Evolutionary conservation across 805 yeast species (phyloP).

Genomic region (Zygosaccharomyces rouxii): DNA sequence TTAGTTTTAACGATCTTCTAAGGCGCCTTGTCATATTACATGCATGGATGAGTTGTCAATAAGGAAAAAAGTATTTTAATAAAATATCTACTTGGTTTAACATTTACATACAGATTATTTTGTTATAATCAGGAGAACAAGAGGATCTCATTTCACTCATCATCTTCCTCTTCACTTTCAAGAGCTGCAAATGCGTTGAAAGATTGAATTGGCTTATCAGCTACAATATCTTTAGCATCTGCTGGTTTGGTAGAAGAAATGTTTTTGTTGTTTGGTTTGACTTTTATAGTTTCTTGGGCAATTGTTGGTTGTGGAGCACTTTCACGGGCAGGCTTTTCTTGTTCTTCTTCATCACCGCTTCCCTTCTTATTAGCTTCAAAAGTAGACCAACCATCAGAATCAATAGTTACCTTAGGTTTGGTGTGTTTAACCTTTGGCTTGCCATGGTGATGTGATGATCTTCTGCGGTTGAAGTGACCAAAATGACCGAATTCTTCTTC

Average conservation of each 20-base stretch:
- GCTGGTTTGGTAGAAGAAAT: constrained; percentile 70
- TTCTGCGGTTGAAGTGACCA: constrained; percentile 52
- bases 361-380: constrained; percentile 42
- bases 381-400: constrained; percentile 83
- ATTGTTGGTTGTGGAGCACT: constrained; percentile 26
- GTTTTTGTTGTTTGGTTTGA: constrained; percentile 68
- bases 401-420: constrained; percentile 48
- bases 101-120: constrained; percentile 2
- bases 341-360: constrained; percentile 39
- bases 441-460: constrained; percentile 50
- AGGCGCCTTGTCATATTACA: constrained; percentile 1
- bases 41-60: not conserved
- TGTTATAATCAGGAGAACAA: not conserved
- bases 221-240: constrained; percentile 65
- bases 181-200: constrained; percentile 84
- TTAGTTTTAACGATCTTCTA: not conserved
- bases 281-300: constrained; percentile 47
- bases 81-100: constrained; percentile 4
- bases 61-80: not conserved
- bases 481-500: constrained; percentile 34
- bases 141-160: constrained; percentile 21
- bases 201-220: constrained; percentile 59
- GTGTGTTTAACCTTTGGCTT: constrained; percentile 58
- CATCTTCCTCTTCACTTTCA: constrained; percentile 53
- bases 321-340: constrained; percentile 39